These are phyloP conservation scores for Lentinula lateritia DNA, from an alignment of 768 basidiomycete species.

Conservation along the genomic window DNA sequence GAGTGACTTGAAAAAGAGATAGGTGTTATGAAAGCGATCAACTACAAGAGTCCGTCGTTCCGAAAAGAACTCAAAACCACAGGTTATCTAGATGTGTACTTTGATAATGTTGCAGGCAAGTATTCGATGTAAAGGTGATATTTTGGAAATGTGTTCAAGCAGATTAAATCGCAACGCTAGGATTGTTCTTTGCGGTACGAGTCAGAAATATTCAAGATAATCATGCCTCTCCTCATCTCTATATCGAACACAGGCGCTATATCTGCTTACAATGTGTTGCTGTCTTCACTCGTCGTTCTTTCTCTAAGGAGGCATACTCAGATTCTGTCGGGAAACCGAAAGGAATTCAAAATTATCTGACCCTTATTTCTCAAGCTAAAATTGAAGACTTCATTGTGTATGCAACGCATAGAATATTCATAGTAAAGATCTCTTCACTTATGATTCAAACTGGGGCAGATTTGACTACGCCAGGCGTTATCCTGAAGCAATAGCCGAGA, in stretches of 20 bases:
- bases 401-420: conserved; percentile 14
- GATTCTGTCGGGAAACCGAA: conserved; percentile 55
- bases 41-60: conserved; percentile 83
- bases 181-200: conserved; percentile 75
- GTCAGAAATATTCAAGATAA: background rate
- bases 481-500: conserved; percentile 49
- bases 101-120: conserved; percentile 73
- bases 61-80: conserved; percentile 65
- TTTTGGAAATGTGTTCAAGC: conserved; percentile 72
- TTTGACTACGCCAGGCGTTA: conserved; percentile 70
- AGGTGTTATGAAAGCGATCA: conserved; percentile 76
- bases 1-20: conserved; percentile 80
- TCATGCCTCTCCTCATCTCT: background rate
- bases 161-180: conserved; percentile 74
- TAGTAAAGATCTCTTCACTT: background rate
- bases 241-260: conserved; percentile 57
- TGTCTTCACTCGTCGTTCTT: conserved; percentile 15
- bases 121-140: conserved; percentile 48
- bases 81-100: conserved; percentile 79
- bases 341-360: conserved; percentile 62
- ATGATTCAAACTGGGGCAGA: conserved; percentile 27
- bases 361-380: conserved; percentile 69
- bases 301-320: background rate
- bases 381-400: conserved; percentile 85
- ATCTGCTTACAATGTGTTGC: conserved; percentile 63